A percentile compares a stretch with the other conserved stretches of the same genome.
Conservation (phyloP, 2,329 filamentous ascomycete species). For the Pseudocercospora pini-densiflorae region DNA sequence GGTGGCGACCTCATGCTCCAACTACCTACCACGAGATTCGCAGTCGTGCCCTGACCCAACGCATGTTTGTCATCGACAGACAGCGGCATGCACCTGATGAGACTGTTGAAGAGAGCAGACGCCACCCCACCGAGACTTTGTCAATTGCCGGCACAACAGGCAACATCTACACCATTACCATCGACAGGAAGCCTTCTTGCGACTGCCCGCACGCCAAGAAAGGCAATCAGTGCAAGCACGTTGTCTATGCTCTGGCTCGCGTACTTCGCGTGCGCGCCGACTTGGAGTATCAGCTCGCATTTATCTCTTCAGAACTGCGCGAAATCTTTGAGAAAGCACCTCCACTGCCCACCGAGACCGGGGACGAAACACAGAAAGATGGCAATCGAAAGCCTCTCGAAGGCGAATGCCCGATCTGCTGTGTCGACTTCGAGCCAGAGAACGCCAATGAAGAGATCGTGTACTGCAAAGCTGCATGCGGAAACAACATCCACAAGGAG, state of each 20-base stretch:
- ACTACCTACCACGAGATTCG: slow-evolving; percentile 30
- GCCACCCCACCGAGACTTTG: slow-evolving; percentile 57
- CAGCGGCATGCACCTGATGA: slow-evolving; percentile 24
- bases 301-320: slow-evolving; percentile 61
- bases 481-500: slow-evolving; percentile 64
- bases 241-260: slow-evolving; percentile 64
- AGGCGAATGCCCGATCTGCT: slow-evolving; percentile 68
- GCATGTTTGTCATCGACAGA: slow-evolving; percentile 39
- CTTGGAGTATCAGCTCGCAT: slow-evolving; percentile 65
- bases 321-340: slow-evolving; percentile 62
- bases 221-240: slow-evolving; percentile 66
- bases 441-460: slow-evolving; percentile 49
- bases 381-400: slow-evolving; percentile 64
- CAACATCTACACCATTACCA: slow-evolving; percentile 63
- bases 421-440: slow-evolving; percentile 32
- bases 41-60: slow-evolving; percentile 37
- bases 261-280: slow-evolving; percentile 61
- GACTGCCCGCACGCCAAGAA: slow-evolving; percentile 37
- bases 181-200: slow-evolving; percentile 54
- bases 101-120: neutral
- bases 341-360: slow-evolving; percentile 49
- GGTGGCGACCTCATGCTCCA: slow-evolving; percentile 32
- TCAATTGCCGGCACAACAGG: slow-evolving; percentile 65
- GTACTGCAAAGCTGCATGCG: slow-evolving; percentile 66
- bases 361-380: slow-evolving; percentile 37